Conservation (phyloP, 139 green algal species). For the Volvox reticuliferus region DNA sequence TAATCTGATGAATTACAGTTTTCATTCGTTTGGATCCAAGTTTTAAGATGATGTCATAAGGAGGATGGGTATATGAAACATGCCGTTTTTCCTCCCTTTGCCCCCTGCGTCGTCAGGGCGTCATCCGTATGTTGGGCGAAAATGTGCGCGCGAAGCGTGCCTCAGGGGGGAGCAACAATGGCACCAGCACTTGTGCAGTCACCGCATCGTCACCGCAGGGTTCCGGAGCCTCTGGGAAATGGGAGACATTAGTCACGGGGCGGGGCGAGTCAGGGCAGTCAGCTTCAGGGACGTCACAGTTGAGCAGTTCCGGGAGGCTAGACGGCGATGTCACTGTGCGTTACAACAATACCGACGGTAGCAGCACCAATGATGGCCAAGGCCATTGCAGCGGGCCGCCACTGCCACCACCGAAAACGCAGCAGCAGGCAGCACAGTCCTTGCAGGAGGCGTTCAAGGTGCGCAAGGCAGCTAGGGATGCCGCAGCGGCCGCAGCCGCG, state of each 20-base stretch:
- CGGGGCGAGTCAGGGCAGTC: neutral
- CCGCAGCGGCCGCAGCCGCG: neutral
- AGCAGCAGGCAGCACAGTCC: neutral
- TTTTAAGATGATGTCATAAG: neutral
- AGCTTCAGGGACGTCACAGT: neutral
- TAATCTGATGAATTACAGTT: neutral
- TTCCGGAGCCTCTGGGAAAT: neutral
- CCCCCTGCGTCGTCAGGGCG: neutral
- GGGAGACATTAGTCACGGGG: neutral
- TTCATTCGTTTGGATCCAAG: neutral
- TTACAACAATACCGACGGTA: no score
- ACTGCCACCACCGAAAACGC: neutral
- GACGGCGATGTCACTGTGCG: neutral
- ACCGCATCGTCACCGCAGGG: neutral
- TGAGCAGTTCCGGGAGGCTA: neutral
- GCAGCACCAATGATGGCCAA: no score
- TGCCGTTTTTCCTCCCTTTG: neutral
- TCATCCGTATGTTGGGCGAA: neutral
- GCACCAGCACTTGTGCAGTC: no score
- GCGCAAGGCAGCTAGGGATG: neutral
- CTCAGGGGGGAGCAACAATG: neutral
- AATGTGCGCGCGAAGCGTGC: neutral
- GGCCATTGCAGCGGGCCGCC: neutral
- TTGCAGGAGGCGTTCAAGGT: conserved; percentile 12
- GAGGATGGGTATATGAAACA: no score